Percentiles rank a stretch among this genome's conserved stretches.
phyloP scores from a whole-genome alignment of 2,329 filamentous ascomycete genomes.

The Diaporthe ampelina region DNA sequence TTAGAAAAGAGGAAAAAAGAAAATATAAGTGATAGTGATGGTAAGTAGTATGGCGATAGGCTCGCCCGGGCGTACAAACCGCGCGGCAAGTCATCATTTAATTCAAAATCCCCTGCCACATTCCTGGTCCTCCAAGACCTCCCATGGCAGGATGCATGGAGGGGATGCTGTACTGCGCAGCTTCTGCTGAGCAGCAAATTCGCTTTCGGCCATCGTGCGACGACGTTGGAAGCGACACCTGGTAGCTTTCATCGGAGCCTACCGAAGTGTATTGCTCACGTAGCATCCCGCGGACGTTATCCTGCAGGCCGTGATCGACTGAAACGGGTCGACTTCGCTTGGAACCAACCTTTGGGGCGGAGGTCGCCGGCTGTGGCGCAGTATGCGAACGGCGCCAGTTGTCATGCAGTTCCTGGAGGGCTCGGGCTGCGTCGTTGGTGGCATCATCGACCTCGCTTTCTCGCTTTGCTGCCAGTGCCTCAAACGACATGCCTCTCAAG shows the following conservation, averaged over 20 bases:
- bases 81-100: slow-evolving; percentile 57
- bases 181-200: slow-evolving; percentile 75
- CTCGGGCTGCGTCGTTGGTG: slow-evolving; percentile 68
- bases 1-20: neutral
- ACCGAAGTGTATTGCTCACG: slow-evolving; percentile 52
- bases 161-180: slow-evolving; percentile 61
- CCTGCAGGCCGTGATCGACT: slow-evolving; percentile 72
- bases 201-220: slow-evolving; percentile 71
- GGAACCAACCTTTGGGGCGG: slow-evolving; percentile 55
- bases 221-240: slow-evolving; percentile 57
- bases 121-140: slow-evolving; percentile 69
- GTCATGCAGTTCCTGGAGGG: slow-evolving; percentile 73
- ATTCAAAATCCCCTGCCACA: slow-evolving; percentile 77
- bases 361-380: slow-evolving; percentile 51
- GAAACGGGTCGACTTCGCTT: slow-evolving; percentile 74
- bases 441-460: slow-evolving; percentile 65
- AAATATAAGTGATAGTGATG: slow-evolving; percentile 36
- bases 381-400: slow-evolving; percentile 55
- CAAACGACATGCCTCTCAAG: slow-evolving; percentile 63
- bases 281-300: slow-evolving; percentile 76
- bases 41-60: neutral
- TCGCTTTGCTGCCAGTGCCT: slow-evolving; percentile 61
- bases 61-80: neutral
- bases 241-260: slow-evolving; percentile 52
- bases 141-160: slow-evolving; percentile 64